phyloP scores from a whole-genome alignment of 2,329 filamentous ascomycete species.

The Orbilia javanica region DNA sequence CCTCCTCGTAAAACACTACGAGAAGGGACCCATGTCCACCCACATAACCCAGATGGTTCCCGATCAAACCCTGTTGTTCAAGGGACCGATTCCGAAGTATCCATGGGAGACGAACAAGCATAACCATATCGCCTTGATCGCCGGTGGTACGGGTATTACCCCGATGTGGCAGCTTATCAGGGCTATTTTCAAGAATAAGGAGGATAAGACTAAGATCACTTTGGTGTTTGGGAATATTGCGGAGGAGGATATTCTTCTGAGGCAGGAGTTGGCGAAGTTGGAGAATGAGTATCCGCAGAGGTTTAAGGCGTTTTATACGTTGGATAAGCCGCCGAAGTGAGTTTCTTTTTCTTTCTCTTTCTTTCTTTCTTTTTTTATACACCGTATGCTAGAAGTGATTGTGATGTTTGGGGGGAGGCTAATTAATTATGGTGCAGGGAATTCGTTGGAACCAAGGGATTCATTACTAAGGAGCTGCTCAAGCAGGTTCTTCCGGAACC shows the following conservation, averaged over 20 bases:
- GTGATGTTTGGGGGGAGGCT: not conserved
- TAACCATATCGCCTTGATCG: constrained; percentile 84
- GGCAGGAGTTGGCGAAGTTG: constrained; percentile 83
- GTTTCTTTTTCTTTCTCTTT: not conserved
- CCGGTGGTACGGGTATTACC: constrained; percentile 96
- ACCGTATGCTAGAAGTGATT: not conserved
- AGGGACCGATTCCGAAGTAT: constrained; percentile 96
- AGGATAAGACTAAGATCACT: constrained; percentile 97
- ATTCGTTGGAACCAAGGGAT: constrained; percentile 82
- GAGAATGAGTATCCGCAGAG: constrained; percentile 96
- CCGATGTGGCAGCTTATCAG: constrained; percentile 97
- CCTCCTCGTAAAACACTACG: constrained; percentile 91
- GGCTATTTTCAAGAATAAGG: constrained; percentile 87
- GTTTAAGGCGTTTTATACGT: constrained; percentile 93
- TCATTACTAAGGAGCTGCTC: constrained; percentile 88
- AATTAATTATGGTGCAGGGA: constrained; percentile 63
- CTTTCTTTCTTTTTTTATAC: constrained; percentile 19
- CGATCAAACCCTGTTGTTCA: constrained; percentile 87
- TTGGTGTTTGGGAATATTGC: constrained; percentile 90
- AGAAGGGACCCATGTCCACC: constrained; percentile 88
- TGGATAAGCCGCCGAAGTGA: constrained; percentile 82
- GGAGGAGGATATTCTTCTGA: constrained; percentile 92
- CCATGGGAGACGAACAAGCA: constrained; percentile 88
- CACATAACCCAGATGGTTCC: constrained; percentile 86
- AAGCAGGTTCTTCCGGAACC: constrained; percentile 96